These are phyloP conservation scores for Magnolia sinica DNA, from an alignment of 164 flowering plant genomes.

Conservation along the genomic window DNA sequence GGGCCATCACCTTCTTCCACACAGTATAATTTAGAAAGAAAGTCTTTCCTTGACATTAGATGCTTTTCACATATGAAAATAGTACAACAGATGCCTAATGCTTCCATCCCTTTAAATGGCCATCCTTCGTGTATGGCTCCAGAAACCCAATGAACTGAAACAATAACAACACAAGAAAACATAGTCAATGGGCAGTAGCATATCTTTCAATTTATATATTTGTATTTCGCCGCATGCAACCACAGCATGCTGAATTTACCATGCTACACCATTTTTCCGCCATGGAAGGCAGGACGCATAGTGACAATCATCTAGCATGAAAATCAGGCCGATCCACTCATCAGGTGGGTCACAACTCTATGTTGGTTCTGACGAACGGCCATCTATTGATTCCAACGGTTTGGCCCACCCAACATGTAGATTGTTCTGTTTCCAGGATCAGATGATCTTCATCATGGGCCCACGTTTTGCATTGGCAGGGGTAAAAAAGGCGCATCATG, in stretches of 20 bases:
- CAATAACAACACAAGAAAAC: background rate
- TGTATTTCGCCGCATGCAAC: background rate
- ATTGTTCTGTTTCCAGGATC: background rate
- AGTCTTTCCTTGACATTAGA: background rate
- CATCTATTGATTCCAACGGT: background rate
- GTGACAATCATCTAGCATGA: background rate
- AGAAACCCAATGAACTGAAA: conserved; percentile 85
- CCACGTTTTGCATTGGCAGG: background rate
- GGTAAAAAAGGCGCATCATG: background rate
- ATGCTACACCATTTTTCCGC: background rate
- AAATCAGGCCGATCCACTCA: background rate
- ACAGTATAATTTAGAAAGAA: background rate
- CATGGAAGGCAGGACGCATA: background rate
- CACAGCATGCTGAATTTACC: background rate
- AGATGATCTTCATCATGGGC: background rate
- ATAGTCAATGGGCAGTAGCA: background rate
- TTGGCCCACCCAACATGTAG: background rate
- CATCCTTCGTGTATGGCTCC: conserved; percentile 74
- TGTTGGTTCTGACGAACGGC: background rate
- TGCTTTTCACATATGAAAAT: background rate
- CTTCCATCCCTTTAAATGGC: conserved; percentile 62
- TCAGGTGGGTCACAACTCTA: background rate
- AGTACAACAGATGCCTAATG: conserved; percentile 24
- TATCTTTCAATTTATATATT: too few species aligned
- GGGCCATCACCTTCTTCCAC: background rate